A percentile compares a stretch with the other conserved stretches of the same genome.
Evolutionary conservation across 139 green algal genomes (phyloP).

Genomic region (Chlorella sp.): DNA sequence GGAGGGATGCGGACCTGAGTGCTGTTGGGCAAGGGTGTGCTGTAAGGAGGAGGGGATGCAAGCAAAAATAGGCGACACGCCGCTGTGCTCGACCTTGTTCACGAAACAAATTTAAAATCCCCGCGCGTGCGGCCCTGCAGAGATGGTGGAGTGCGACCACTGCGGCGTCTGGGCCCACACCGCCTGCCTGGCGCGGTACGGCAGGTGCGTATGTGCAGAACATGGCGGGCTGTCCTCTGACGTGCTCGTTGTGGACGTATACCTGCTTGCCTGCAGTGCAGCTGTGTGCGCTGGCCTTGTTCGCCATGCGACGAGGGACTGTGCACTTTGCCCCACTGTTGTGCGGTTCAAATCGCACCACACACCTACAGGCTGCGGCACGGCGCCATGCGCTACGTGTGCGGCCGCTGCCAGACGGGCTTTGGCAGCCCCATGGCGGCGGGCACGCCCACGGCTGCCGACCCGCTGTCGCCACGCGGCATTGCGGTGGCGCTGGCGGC

Average conservation of each 20-base stretch:
- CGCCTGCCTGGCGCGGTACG: slow-evolving; percentile 17
- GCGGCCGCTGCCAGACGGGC: slow-evolving; percentile 19
- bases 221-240: too few relatives aligned
- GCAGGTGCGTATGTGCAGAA: neutral
- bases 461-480: slow-evolving; percentile 11
- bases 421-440: slow-evolving; percentile 19
- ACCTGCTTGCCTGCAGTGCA: neutral
- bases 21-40: too few relatives aligned
- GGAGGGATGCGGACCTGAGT: too few relatives aligned
- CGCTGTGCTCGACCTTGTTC: too few relatives aligned
- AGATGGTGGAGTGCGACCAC: slow-evolving; percentile 25
- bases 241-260: neutral
- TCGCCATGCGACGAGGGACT: too few relatives aligned
- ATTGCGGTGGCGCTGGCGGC: slow-evolving; percentile 11
- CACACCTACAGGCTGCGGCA: slow-evolving; percentile 5
- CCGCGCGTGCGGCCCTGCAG: neutral
- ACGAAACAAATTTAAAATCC: too few relatives aligned
- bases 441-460: slow-evolving; percentile 11
- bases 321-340: too few relatives aligned
- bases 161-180: slow-evolving; percentile 28
- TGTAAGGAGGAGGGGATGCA: too few relatives aligned
- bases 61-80: too few relatives aligned
- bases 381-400: neutral
- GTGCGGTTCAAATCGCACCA: neutral
- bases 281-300: too few relatives aligned